A percentile compares a stretch with the other conserved stretches of the same genome.
These are phyloP conservation scores for Neoascochyta sp. DNA, from an alignment of 2,329 filamentous ascomycete genomes.

Conservation along the genomic window DNA sequence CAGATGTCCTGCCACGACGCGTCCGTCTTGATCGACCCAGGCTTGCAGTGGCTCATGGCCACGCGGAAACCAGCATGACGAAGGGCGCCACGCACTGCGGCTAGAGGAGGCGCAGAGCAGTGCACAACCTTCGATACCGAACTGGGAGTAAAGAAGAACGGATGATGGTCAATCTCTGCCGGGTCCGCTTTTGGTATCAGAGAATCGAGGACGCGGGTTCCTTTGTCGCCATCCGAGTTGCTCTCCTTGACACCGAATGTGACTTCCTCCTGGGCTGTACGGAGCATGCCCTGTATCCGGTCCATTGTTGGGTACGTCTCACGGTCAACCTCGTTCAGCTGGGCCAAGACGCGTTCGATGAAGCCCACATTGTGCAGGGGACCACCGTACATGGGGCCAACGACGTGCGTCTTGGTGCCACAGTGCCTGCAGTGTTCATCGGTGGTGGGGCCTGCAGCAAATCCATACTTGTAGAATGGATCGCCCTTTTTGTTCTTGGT, in stretches of 20 bases:
- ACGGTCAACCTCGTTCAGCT: slow-evolving; percentile 63
- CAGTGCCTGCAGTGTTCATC: slow-evolving; percentile 75
- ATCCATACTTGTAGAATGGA: slow-evolving; percentile 71
- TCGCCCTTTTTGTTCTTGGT: slow-evolving; percentile 64
- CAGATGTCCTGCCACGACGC: slow-evolving; percentile 87
- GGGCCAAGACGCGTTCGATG: slow-evolving; percentile 71
- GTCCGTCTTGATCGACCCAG: slow-evolving; percentile 89
- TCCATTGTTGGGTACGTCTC: slow-evolving; percentile 74
- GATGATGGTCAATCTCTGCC: slow-evolving; percentile 61
- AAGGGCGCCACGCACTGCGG: slow-evolving; percentile 76
- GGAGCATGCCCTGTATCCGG: slow-evolving; percentile 87
- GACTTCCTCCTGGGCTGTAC: slow-evolving; percentile 76
- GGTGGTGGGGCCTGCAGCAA: slow-evolving; percentile 66
- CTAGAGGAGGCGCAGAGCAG: slow-evolving; percentile 73
- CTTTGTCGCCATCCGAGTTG: slow-evolving; percentile 14
- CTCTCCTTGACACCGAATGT: slow-evolving; percentile 26
- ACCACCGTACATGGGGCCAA: slow-evolving; percentile 92
- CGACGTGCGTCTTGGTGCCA: slow-evolving; percentile 78
- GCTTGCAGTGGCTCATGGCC: slow-evolving; percentile 81
- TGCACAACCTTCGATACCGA: slow-evolving; percentile 72
- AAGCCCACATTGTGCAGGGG: slow-evolving; percentile 82
- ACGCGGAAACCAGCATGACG: slow-evolving; percentile 75
- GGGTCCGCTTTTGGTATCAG: slow-evolving; percentile 36
- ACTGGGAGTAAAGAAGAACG: slow-evolving; percentile 83
- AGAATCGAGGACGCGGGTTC: slow-evolving; percentile 33